Conservation (phyloP, 2,329 filamentous ascomycete genomes). For the Aspergillus oerlinghausenensis region DNA sequence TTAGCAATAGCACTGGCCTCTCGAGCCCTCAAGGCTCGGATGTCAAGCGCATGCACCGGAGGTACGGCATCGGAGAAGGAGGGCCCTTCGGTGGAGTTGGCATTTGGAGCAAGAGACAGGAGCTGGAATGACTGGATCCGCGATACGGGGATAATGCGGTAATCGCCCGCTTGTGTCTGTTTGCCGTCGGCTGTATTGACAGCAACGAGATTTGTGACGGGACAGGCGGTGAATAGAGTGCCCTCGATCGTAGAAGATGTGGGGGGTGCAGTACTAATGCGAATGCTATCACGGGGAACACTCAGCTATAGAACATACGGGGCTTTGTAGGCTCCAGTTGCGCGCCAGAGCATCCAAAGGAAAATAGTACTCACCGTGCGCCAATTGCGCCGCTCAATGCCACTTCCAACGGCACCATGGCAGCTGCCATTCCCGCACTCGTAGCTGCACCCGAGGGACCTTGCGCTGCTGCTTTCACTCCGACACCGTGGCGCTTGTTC, state of each 20-base stretch:
- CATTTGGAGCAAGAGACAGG: constrained; percentile 38
- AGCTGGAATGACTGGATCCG: constrained; percentile 56
- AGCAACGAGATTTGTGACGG: constrained; percentile 57
- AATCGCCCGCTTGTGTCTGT: constrained; percentile 48
- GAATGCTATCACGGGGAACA: constrained; percentile 43
- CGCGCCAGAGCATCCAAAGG: background rate
- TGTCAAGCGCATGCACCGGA: constrained; percentile 46
- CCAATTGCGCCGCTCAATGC: constrained; percentile 58
- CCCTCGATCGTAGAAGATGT: constrained; percentile 54
- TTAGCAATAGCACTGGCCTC: constrained; percentile 54
- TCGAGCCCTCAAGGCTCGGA: constrained; percentile 50
- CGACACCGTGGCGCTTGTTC: constrained; percentile 53
- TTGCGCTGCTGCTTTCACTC: constrained; percentile 45
- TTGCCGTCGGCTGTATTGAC: constrained; percentile 49
- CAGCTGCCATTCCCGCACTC: constrained; percentile 36
- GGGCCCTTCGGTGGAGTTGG: constrained; percentile 26
- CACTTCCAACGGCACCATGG: constrained; percentile 48
- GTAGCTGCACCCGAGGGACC: constrained; percentile 33
- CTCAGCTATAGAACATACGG: constrained; percentile 1
- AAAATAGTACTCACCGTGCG: constrained; percentile 48
- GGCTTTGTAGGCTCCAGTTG: background rate
- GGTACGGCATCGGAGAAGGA: constrained; percentile 47
- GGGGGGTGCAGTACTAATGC: constrained; percentile 51
- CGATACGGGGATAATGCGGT: constrained; percentile 57
- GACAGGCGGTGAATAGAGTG: constrained; percentile 58